Conservation (phyloP, 805 yeast species). For the Saturnispora saitoi region DNA sequence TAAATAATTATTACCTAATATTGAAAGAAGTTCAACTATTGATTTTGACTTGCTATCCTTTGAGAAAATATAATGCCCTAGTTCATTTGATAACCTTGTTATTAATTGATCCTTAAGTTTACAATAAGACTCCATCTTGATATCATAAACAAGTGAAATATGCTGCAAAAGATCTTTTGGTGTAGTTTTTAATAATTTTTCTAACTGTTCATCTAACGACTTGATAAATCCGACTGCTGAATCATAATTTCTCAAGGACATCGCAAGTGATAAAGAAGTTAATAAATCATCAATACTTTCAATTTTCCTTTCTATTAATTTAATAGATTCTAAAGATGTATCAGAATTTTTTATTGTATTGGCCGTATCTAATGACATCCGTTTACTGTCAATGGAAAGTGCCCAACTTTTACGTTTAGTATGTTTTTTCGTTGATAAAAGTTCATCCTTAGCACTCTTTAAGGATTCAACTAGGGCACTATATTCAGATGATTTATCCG, state of each 20-base stretch:
- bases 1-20: not conserved
- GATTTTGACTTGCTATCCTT: conserved; percentile 10
- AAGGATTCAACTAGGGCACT: not conserved
- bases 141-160: conserved; percentile 10
- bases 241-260: conserved; percentile 39
- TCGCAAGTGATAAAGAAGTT: conserved; percentile 41
- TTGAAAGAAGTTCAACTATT: conserved; percentile 2
- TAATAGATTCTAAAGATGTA: conserved; percentile 14
- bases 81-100: conserved; percentile 17
- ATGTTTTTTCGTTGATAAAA: not conserved
- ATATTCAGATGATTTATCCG: conserved; percentile 1
- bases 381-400: not conserved
- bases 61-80: conserved; percentile 12
- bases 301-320: conserved; percentile 14
- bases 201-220: conserved; percentile 19
- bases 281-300: conserved; percentile 36
- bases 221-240: conserved; percentile 32
- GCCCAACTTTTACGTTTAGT: conserved; percentile 5
- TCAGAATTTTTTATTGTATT: conserved; percentile 30
- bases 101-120: conserved; percentile 18
- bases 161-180: conserved; percentile 18
- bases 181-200: conserved; percentile 11
- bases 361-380: conserved; percentile 28
- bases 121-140: conserved; percentile 21
- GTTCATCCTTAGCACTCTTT: not conserved